Evolutionary conservation across 2,329 filamentous ascomycete species (phyloP), one percentile per base, ranked within the genome.

Genomic region (Hysterium pulicare): DNA sequence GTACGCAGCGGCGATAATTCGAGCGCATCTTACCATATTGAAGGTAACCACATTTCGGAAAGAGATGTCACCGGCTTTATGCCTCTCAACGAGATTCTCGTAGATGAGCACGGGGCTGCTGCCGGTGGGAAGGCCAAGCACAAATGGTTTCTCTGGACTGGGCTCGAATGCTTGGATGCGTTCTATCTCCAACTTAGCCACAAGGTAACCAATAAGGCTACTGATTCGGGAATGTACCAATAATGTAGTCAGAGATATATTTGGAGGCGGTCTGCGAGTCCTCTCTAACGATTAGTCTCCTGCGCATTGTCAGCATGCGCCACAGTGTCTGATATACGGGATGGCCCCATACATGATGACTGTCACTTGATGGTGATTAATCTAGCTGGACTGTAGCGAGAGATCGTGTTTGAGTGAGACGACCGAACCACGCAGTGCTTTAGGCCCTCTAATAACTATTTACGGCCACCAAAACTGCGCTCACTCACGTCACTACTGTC

Each of bases 21-120:
- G 15, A 20, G n/a, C n/a, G 15, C 19, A 16, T 51, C 71, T 45
- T 76, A 86, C 83, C 88, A 93, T 93, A 69, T 93, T 93, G 76
- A 94, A 94, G 20, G 88, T 94, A 61, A 93, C 79, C 58, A 94
- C 87, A 84, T 94, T 81, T 60, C 84, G 83, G 65, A 94, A 94
- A 1, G 87, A 91, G 58, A 94, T 83, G 61, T 87, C 70, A 58
- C 83, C 83, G 51, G 79, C 76, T 69, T 86, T 86, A 73, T 83
- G 82, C 60, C 78, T 78, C 56, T 79, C 70, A 37, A 93, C 87
- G 20, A 94, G 77, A 53, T 83, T 77, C 64, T 82, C 81, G 72
- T 94, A 94, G 51, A 93, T 82, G 39, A 80, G 76, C 47, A 90
- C 78, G 2, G 88, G 88, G 49, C 84, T 90, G 57, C 86, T 90